Evolutionary conservation across 257 asterid species (phyloP).

Genomic region (Solanum acaule): DNA sequence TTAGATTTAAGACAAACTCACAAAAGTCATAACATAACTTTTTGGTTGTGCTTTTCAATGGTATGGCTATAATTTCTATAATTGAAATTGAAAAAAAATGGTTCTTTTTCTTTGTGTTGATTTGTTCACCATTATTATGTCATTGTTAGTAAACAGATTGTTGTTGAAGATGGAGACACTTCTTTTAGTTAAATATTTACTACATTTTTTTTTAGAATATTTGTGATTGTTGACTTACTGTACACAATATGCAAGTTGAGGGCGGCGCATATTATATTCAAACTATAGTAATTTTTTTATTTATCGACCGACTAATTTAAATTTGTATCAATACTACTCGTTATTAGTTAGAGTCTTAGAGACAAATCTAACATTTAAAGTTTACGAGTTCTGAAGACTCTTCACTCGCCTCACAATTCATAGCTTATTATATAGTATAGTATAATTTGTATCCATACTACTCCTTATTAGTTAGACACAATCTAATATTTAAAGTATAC

Average conservation of each 20-base stretch:
- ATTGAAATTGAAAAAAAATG: background rate
- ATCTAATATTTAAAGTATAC: no score
- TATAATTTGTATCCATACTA: no score
- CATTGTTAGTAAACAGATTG: background rate
- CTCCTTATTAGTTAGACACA: no score
- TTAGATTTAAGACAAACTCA: background rate
- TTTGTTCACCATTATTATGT: background rate
- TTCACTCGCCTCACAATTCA: background rate
- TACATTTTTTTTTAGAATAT: background rate
- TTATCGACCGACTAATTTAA: background rate
- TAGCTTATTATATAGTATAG: no score
- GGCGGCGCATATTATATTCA: background rate
- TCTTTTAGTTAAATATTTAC: background rate
- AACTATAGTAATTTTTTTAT: background rate
- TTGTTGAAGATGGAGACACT: background rate
- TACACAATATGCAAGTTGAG: background rate
- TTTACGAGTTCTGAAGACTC: background rate
- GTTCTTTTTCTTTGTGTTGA: background rate
- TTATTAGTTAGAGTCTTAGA: background rate
- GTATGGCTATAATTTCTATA: background rate
- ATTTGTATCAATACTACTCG: no score
- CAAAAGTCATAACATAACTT: background rate
- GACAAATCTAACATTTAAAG: no score
- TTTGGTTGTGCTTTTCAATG: background rate
- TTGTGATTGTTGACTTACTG: background rate